Base-by-base conservation (phyloP, 2,329 filamentous ascomycete species). In the Hymenoscyphus occultus region DNA sequence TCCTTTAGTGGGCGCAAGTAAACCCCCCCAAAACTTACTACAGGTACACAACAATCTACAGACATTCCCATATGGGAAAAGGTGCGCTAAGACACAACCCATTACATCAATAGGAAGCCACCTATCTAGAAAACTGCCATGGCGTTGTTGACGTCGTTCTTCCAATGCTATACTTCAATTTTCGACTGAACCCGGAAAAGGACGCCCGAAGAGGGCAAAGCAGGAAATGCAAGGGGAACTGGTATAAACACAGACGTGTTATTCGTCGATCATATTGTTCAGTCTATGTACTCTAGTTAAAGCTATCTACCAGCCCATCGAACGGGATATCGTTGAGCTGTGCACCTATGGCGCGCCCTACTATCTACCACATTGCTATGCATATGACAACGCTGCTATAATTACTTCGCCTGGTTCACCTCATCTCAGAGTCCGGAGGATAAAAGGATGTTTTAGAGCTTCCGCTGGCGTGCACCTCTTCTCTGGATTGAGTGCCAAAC, bases 401-500 rank as follows among this genome's bases (percentile, higher is more conserved):
- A 28, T 54, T 28, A 28, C 48, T 12, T 28, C 56, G 6, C 16
- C 4, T 16, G 12, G 35, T n/a, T 19, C 65, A 72, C 48, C 67
- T 67, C 62, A 70, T 35, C 59, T 45, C 13, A 51, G 12, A 42
- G 63, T 65, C 59, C 66, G 75, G 48, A 67, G 64, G 56, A 98
- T 92, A 78, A 98, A 98, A 0, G 91, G 91, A 80, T 98, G 94
- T 74, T 88, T 89, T 72, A 98, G 80, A 59, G 95, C 95, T 74
- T 98, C 93, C 14, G 84, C 82, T 0, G 95, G 91, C 58, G 91
- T 94, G 73, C 95, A 91, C 68, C 95, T 86, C 82, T 96, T 96
- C 76, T 97, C 93, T 0, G 94, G 92, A 74, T 98, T 97, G 69
- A 98, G 83, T 65, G 89, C 87, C 69, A 99, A 82, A 75, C 93